Conservation (phyloP, 1,284 basidiomycete species). For the Ceratobasidium sp. region DNA sequence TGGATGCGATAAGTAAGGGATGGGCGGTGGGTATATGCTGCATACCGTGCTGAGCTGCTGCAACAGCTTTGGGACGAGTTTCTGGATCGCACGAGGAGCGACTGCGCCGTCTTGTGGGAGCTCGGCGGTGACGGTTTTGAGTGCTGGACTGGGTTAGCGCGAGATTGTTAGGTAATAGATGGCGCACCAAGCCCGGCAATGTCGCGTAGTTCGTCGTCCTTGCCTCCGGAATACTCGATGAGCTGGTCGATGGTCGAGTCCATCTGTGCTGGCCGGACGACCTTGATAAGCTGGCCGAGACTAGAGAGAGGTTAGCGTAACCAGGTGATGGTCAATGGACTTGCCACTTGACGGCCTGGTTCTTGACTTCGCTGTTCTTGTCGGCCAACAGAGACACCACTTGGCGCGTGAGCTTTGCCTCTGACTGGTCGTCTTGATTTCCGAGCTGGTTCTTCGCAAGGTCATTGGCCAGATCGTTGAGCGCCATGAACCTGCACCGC, state of each 20-base stretch:
- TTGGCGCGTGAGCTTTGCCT: constrained; percentile 79
- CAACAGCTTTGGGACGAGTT: constrained; percentile 84
- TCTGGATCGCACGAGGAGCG: constrained; percentile 79
- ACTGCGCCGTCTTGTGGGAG: constrained; percentile 81
- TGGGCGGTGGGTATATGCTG: constrained; percentile 39
- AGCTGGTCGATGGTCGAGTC: constrained; percentile 86
- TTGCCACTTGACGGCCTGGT: constrained; percentile 93
- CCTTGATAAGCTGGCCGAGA: constrained; percentile 85
- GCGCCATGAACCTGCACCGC: constrained; percentile 82
- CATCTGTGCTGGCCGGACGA: constrained; percentile 82
- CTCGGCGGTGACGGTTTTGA: constrained; percentile 94
- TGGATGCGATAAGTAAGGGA: constrained; percentile 47
- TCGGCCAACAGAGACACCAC: constrained; percentile 88
- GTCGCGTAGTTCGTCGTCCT: constrained; percentile 90
- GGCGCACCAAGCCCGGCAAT: constrained; percentile 87
- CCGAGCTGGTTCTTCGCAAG: constrained; percentile 76
- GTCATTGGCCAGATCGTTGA: constrained; percentile 90
- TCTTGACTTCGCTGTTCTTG: constrained; percentile 97
- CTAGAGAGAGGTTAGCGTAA: constrained; percentile 51
- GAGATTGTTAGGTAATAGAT: not conserved
- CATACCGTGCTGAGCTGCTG: constrained; percentile 77
- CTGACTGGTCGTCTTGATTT: constrained; percentile 78
- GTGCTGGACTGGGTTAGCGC: constrained; percentile 57
- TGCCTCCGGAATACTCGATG: constrained; percentile 81
- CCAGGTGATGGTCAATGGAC: constrained; percentile 43